A percentile compares a stretch with the other conserved stretches of the same genome.
phyloP scores from a whole-genome alignment of 305 asterid genomes.

The Rubia balearica region DNA sequence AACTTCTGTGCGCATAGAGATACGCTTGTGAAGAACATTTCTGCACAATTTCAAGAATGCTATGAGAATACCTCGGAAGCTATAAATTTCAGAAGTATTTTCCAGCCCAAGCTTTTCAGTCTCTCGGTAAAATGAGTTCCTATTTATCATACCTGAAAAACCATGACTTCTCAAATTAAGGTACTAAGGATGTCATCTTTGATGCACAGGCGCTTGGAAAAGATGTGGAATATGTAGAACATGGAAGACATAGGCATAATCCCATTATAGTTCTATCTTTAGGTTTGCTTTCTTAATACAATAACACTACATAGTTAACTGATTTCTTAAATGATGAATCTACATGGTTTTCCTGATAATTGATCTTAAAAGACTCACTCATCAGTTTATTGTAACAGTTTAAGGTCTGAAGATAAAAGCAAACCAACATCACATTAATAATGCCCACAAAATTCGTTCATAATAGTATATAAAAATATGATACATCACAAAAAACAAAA shows the following conservation, averaged over 20 bases:
- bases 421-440: no score
- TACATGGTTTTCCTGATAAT: no score
- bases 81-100: slow-evolving; percentile 51
- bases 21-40: slow-evolving; percentile 36
- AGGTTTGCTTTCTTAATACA: no score
- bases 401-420: no score
- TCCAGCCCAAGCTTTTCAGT: slow-evolving; percentile 69
- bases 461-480: no score
- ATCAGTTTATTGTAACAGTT: no score
- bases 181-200: neutral
- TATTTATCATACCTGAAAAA: neutral
- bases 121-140: slow-evolving; percentile 36
- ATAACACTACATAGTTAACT: no score
- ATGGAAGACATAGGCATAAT: neutral
- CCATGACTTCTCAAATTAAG: neutral
- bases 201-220: slow-evolving; percentile 49
- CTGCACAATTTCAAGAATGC: slow-evolving; percentile 32
- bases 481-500: no score
- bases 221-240: slow-evolving; percentile 53
- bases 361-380: no score
- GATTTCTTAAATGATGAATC: no score
- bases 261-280: no score
- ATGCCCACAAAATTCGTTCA: no score
- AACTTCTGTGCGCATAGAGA: slow-evolving; percentile 56
- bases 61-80: slow-evolving; percentile 37